Evolutionary conservation across 441 rosid genomes (phyloP).

Genomic region (Geranium incanum): DNA sequence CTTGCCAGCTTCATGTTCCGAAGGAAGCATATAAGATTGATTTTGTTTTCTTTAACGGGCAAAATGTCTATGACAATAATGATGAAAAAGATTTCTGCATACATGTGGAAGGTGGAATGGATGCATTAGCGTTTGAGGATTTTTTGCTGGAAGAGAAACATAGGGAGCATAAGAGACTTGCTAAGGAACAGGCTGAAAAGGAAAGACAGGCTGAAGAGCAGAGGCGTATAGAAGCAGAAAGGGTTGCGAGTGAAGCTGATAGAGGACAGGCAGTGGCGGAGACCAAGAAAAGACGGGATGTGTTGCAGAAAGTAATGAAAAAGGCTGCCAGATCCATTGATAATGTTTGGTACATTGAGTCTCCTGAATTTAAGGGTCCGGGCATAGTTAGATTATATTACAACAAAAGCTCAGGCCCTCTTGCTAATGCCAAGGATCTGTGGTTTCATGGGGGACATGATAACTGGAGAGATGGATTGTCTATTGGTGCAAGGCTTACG

Average conservation of each 20-base stretch:
- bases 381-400: slow-evolving; percentile 57
- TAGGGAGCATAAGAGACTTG: slow-evolving; percentile 64
- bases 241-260: slow-evolving; percentile 73
- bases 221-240: slow-evolving; percentile 61
- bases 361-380: slow-evolving; percentile 49
- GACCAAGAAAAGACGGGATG: slow-evolving; percentile 42
- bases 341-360: slow-evolving; percentile 69
- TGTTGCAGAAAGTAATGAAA: slow-evolving; percentile 37
- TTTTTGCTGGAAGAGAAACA: slow-evolving; percentile 78
- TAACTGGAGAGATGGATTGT: slow-evolving; percentile 70
- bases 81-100: slow-evolving; percentile 58
- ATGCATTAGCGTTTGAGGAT: slow-evolving; percentile 63
- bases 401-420: slow-evolving; percentile 70
- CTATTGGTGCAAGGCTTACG: slow-evolving; percentile 52
- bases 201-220: slow-evolving; percentile 66
- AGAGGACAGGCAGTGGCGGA: slow-evolving; percentile 64
- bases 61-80: slow-evolving; percentile 70
- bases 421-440: slow-evolving; percentile 53
- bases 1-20: slow-evolving; percentile 71
- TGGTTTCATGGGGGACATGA: slow-evolving; percentile 90
- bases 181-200: slow-evolving; percentile 69
- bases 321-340: slow-evolving; percentile 45
- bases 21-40: slow-evolving; percentile 85
- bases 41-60: slow-evolving; percentile 84
- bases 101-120: slow-evolving; percentile 68